Evolutionary conservation across 345 rosid genomes (phyloP), one percentile per base, ranked within the genome.

Genomic region (Pistacia atlantica): DNA sequence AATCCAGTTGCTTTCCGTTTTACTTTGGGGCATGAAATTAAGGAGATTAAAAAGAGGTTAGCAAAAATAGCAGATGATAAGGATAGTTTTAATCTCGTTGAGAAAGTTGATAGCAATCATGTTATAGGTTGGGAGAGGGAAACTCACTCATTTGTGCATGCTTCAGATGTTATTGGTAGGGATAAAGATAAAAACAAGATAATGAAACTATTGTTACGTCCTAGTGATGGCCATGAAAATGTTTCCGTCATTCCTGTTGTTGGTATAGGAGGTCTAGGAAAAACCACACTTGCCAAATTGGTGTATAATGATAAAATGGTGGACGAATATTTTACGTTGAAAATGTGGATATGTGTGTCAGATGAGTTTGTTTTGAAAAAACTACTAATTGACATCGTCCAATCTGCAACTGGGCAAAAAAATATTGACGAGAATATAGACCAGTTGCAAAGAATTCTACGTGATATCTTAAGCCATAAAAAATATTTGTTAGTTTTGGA

Each of bases 1-100:
- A 63, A 63, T 14, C 16, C 67, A 63, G n/a, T 35, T 63, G 72
- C 72, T n/a, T 49, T 69, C 61, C 45, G 61, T 11, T 54, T 69
- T 52, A 25, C 5, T 2, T 25, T 69, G 37, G 46, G 73, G 6
- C 61, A 51, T 4, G 20, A 68, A 8, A 28, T 68, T 5, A 68
- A 45, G 38, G 42, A 68, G 57, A 68, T 68, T 68, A 54, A 25
- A 69, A 56, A 54, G 61, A 54, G 46, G 45, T 31, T 69, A 13
- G 48, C 54, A 25, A 42, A 67, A 48, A 67, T 48, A 18, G 71
- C 37, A 46, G 35, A 4, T 12, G 5, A 17, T 25, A 67, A 25
- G 37, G 37, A 11, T 20, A 11, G 11, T 6, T 61, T 42, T 42
- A 42, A 42, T 42, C 45, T 42, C 45, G 6, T 8, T 5, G 45